A percentile compares a stretch with the other conserved stretches of the same genome.
Evolutionary conservation across 352 stramenopile species (phyloP).

Genomic region (Lagenidium sp.): DNA sequence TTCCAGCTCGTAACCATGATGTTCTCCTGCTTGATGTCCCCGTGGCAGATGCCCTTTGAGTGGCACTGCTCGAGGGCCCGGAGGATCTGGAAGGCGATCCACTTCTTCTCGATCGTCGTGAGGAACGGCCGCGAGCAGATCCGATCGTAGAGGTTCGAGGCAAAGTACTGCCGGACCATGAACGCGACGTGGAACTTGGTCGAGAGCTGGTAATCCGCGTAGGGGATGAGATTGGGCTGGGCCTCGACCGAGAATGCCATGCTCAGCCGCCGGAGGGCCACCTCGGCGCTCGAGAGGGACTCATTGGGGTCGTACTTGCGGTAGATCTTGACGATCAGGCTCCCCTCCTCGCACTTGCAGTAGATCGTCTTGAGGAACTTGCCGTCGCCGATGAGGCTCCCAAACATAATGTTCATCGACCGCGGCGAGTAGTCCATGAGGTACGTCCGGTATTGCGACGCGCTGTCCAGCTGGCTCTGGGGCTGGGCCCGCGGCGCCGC

Average conservation of each 20-base stretch:
- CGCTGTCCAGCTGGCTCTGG: conserved; percentile 66
- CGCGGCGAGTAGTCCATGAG: conserved; percentile 82
- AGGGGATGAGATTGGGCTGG: conserved; percentile 77
- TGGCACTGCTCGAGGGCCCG: conserved; percentile 92
- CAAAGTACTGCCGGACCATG: conserved; percentile 94
- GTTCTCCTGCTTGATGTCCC: conserved; percentile 98
- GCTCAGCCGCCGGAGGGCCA: conserved; percentile 40
- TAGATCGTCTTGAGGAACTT: conserved; percentile 89
- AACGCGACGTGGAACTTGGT: conserved; percentile 85
- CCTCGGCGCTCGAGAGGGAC: conserved; percentile 42
- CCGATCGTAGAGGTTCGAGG: conserved; percentile 95
- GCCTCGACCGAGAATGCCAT: conserved; percentile 54
- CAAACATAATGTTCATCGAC: conserved; percentile 83
- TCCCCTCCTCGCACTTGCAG: conserved; percentile 81
- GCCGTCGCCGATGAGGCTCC: conserved; percentile 74
- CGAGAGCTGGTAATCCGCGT: conserved; percentile 70
- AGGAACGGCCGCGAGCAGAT: conserved; percentile 94
- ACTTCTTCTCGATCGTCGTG: conserved; percentile 94
- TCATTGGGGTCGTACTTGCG: conserved; percentile 75
- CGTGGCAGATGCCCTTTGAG: conserved; percentile 90
- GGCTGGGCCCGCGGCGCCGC: conserved; percentile 71
- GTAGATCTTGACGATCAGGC: conserved; percentile 86
- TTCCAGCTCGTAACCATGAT: conserved; percentile 98
- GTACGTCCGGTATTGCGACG: conserved; percentile 83
- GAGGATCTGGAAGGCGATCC: conserved; percentile 96